Percentiles rank a stretch among this genome's conserved stretches.
These are phyloP conservation scores for Rubroboletus pulcherrimus DNA, from an alignment of 768 basidiomycete species.

Conservation along the genomic window DNA sequence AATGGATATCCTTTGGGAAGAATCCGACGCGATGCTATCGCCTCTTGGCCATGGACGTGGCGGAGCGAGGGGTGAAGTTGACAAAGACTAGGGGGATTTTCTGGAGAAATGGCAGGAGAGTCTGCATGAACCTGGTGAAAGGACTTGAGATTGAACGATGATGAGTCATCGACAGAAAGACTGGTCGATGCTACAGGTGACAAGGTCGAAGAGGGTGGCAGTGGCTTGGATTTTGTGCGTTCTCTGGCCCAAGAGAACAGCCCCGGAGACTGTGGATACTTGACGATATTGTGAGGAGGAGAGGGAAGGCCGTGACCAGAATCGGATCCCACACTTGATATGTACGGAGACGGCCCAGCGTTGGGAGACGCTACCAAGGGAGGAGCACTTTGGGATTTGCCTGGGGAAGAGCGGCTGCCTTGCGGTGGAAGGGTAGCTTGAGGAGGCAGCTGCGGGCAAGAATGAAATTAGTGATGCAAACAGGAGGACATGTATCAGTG, in stretches of 20 bases:
- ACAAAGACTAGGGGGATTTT: conserved; percentile 27
- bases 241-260: conserved; percentile 35
- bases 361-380: conserved; percentile 15
- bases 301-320: conserved; percentile 47
- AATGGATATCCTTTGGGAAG: conserved; percentile 72
- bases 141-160: conserved; percentile 69
- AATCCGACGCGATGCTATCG: conserved; percentile 56
- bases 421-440: conserved; percentile 43
- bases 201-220: conserved; percentile 33
- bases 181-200: conserved; percentile 27
- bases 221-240: conserved; percentile 35
- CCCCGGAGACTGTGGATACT: conserved; percentile 37
- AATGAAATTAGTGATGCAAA: too few relatives aligned
- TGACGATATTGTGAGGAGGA: conserved; percentile 60
- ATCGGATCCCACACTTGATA: conserved; percentile 42
- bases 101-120: conserved; percentile 30
- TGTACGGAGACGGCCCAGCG: conserved; percentile 28
- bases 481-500: too few relatives aligned
- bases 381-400: conserved; percentile 4
- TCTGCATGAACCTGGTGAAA: conserved; percentile 64
- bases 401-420: conserved; percentile 18
- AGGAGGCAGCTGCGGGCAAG: too few relatives aligned
- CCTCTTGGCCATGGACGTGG: conserved; percentile 50
- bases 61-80: conserved; percentile 29
- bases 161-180: conserved; percentile 16